A percentile compares a stretch with the other conserved stretches of the same genome.
Conservation (phyloP, 2,329 filamentous ascomycete genomes). For the Kalaharituber pfeilii region DNA sequence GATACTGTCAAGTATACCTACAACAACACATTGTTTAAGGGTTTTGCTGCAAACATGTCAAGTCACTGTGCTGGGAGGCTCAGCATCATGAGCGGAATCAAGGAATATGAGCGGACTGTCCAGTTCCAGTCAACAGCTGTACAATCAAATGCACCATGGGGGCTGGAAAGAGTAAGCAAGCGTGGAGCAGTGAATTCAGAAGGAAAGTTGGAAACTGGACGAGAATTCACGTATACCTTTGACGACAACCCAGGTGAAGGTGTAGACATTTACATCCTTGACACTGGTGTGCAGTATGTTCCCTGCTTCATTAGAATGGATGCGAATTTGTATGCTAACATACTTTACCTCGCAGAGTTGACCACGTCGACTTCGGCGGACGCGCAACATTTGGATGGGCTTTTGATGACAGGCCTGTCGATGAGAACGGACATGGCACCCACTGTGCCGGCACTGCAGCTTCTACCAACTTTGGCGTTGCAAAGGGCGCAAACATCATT, state of each 20-base stretch:
- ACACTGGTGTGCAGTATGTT: constrained; percentile 29
- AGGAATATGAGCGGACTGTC: constrained; percentile 12
- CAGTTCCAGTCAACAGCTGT: constrained; percentile 9
- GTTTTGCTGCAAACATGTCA: constrained; percentile 20
- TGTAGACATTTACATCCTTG: constrained; percentile 34
- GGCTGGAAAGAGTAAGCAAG: constrained; percentile 25
- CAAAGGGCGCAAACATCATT: constrained; percentile 31
- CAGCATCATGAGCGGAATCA: constrained; percentile 13
- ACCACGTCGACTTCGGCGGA: constrained; percentile 23
- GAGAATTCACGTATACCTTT: constrained; percentile 29
- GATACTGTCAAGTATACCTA: constrained; percentile 29
- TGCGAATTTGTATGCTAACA: background rate
- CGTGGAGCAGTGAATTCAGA: constrained; percentile 19
- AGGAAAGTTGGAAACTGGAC: constrained; percentile 19
- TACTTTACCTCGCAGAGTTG: constrained; percentile 2
- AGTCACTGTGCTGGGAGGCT: constrained; percentile 13
- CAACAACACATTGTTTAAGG: constrained; percentile 22
- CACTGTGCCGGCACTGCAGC: constrained; percentile 22
- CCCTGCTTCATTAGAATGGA: background rate
- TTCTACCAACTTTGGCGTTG: constrained; percentile 29
- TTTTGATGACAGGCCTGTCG: constrained; percentile 32
- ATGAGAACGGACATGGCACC: constrained; percentile 33
- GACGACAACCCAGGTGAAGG: constrained; percentile 26
- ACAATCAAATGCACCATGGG: constrained; percentile 20
- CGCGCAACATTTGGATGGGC: constrained; percentile 18